A percentile compares a stretch with the other conserved stretches of the same genome.
Conservation (phyloP, 2,329 filamentous ascomycete species). For the Colletotrichum caudatum region DNA sequence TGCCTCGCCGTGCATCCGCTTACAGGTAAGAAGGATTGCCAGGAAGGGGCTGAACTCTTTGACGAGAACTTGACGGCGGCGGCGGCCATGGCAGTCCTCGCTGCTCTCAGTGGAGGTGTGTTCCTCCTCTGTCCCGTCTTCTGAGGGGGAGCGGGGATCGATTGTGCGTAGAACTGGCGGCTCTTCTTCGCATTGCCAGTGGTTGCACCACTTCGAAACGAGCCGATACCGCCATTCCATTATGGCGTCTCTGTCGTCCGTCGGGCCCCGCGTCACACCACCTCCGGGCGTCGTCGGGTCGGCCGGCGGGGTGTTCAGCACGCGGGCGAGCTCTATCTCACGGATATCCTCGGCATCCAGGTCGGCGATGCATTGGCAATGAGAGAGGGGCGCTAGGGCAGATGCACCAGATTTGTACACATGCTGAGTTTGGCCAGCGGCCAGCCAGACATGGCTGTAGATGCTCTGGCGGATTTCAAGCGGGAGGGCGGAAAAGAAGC, state of each 20-base stretch:
- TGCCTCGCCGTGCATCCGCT: conserved; percentile 33
- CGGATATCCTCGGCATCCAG: conserved; percentile 34
- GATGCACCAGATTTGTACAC: conserved; percentile 33
- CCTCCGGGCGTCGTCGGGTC: conserved; percentile 1
- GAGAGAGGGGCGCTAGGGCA: conserved; percentile 21
- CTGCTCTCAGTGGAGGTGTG: neutral
- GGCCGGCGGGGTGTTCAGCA: conserved; percentile 16
- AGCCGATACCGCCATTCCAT: conserved; percentile 28
- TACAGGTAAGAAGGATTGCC: conserved; percentile 32
- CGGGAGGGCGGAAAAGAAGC: conserved; percentile 32
- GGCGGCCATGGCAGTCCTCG: neutral
- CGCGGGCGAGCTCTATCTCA: conserved; percentile 23
- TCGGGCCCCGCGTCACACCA: neutral
- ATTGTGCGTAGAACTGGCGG: conserved; percentile 25
- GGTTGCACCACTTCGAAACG: conserved; percentile 26
- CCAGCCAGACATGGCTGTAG: conserved; percentile 29
- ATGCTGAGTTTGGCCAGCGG: conserved; percentile 28
- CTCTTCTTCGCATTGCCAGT: conserved; percentile 36
- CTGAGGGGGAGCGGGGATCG: neutral
- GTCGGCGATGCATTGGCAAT: conserved; percentile 30
- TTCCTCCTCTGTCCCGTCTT: neutral
- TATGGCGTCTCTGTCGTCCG: conserved; percentile 21
- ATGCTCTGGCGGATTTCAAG: conserved; percentile 35
- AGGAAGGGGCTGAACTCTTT: conserved; percentile 39
- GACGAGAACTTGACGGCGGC: neutral